phyloP scores from a whole-genome alignment of 2,329 filamentous ascomycete genomes.

The Colletotrichum sansevieriae region DNA sequence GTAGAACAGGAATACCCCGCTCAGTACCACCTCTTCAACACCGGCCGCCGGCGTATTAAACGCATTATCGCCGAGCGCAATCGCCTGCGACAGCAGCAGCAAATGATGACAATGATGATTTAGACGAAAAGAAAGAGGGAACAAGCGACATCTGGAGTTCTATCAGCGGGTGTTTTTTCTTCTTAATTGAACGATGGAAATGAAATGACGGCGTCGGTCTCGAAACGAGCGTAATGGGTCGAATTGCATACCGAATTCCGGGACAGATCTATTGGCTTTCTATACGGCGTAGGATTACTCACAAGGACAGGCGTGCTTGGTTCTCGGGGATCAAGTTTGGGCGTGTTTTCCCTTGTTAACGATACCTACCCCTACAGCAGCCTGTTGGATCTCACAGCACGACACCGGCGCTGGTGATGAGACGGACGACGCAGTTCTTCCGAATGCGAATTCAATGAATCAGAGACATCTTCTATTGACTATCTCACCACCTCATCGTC shows the following conservation, averaged over 20 bases:
- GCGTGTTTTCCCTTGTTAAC: slow-evolving; percentile 10
- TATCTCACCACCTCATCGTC: not conserved
- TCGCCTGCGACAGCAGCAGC: slow-evolving; percentile 31
- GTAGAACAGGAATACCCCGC: slow-evolving; percentile 54
- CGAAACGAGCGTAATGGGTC: slow-evolving; percentile 7
- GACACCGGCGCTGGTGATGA: slow-evolving; percentile 38
- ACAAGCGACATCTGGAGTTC: not conserved
- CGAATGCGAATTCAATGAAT: not conserved
- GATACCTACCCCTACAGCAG: slow-evolving; percentile 32
- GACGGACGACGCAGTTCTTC: slow-evolving; percentile 5
- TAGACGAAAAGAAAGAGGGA: not conserved
- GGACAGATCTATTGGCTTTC: not conserved
- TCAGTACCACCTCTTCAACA: slow-evolving; percentile 39
- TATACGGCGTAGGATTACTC: not conserved
- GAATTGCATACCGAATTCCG: not conserved
- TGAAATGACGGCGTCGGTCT: slow-evolving; percentile 1
- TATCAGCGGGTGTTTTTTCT: not conserved
- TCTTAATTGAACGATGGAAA: not conserved
- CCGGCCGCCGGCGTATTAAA: slow-evolving; percentile 36
- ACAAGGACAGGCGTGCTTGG: not conserved
- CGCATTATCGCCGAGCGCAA: slow-evolving; percentile 39
- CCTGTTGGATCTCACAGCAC: slow-evolving; percentile 40
- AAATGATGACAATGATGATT: slow-evolving; percentile 36
- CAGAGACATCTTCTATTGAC: slow-evolving; percentile 16
- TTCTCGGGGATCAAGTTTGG: not conserved